phyloP scores from a whole-genome alignment of 169 alveolate species.

The Eimeria maxima region DNA sequence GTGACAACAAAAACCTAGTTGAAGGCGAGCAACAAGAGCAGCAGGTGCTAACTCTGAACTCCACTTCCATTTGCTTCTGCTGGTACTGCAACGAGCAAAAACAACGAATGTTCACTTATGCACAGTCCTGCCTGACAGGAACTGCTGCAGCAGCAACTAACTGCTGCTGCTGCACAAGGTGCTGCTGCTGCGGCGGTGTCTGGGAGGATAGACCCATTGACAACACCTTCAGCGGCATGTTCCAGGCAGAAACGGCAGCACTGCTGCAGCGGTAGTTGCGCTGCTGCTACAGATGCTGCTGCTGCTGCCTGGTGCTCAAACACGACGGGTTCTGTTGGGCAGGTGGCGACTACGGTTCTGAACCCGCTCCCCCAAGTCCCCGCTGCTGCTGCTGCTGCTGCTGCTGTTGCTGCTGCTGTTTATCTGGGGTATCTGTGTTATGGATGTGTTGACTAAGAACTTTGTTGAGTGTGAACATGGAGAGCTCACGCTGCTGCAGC shows the following conservation, averaged over 20 bases:
- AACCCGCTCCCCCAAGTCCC: not conserved
- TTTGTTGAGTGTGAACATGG: conserved; percentile 76
- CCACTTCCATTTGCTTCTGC: not conserved
- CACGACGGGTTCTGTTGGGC: not conserved
- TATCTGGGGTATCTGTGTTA: not conserved
- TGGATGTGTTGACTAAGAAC: conserved; percentile 52
- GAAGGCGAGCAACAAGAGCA: not conserved
- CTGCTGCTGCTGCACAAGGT: not conserved
- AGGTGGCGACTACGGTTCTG: not conserved
- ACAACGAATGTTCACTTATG: not conserved
- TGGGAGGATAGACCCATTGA: too few species aligned
- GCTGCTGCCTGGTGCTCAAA: conserved; percentile 21
- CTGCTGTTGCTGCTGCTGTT: conserved; percentile 49
- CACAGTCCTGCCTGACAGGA: not conserved
- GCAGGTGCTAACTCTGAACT: not conserved
- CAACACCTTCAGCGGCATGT: too few species aligned
- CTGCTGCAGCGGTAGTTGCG: not conserved
- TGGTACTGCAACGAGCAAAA: not conserved
- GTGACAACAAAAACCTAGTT: too few species aligned
- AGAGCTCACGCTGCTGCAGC: conserved; percentile 66
- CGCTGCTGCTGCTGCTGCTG: conserved; percentile 46
- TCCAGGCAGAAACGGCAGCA: not conserved
- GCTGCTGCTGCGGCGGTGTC: not conserved
- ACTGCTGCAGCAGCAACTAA: conserved; percentile 11
- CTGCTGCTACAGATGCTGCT: conserved; percentile 3